Conservation (phyloP, 305 asterid species). For the Fraxinus sp. region DNA sequence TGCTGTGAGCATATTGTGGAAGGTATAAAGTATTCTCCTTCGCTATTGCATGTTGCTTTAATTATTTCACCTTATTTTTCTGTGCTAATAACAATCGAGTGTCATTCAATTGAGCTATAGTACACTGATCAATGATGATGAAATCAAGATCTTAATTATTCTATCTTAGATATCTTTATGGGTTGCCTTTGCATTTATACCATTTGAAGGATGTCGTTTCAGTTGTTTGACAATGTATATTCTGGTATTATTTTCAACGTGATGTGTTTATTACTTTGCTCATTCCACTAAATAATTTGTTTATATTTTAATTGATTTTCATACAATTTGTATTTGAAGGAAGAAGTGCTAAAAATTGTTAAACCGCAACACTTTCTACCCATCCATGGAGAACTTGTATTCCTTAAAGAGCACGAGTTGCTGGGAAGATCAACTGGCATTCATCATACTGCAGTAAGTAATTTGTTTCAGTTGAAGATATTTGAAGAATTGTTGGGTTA, state of each 20-base stretch:
- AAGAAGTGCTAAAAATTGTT: constrained; percentile 92
- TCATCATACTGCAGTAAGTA: constrained; percentile 84
- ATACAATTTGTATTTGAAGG: constrained; percentile 49
- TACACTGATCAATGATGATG: neutral
- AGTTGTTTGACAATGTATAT: constrained; percentile 12
- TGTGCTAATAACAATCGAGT: constrained; percentile 17
- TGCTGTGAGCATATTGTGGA: constrained; percentile 17
- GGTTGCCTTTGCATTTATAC: constrained; percentile 2
- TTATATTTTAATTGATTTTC: constrained; percentile 25
- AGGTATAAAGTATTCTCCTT: constrained; percentile 14
- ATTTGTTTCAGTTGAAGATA: constrained; percentile 13
- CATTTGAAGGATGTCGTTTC: neutral
- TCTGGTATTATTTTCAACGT: constrained; percentile 16
- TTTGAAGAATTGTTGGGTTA: neutral
- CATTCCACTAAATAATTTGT: constrained; percentile 16
- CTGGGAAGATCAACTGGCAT: constrained; percentile 95
- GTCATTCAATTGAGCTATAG: neutral
- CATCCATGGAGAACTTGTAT: constrained; percentile 97
- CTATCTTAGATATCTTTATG: constrained; percentile 2
- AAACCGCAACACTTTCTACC: constrained; percentile 99
- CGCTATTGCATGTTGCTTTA: constrained; percentile 12
- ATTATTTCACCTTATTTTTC: constrained; percentile 20
- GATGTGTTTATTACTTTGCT: neutral
- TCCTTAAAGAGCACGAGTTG: constrained; percentile 95
- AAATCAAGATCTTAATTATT: neutral